Evolutionary conservation across 495 filamentous ascomycete genomes (phyloP), one percentile per base, ranked within the genome.

Genomic region (Podospora pseudocomata): DNA sequence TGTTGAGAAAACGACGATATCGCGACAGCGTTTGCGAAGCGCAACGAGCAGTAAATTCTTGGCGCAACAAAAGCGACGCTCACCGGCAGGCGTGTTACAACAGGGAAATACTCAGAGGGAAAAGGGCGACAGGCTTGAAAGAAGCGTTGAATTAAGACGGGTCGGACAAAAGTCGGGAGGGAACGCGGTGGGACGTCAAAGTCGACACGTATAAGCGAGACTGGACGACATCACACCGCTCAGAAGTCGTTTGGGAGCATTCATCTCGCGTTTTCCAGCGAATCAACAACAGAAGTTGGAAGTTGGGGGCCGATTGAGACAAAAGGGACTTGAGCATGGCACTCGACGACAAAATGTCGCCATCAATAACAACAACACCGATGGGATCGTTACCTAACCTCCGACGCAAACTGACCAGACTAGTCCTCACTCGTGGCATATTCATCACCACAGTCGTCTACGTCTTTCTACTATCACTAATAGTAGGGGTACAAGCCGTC

Each of bases 371-470:
- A 58, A 19, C 55, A 58, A 2, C n/a, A 58, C 4, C 18, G 18
- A 19, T 18, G 18, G 7, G 9, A 58, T 20, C 55, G 18, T 20
- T n/a, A 58, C 6, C 55, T 20, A 58, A 19, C 39, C 39, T 49
- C 39, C 5, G 39, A 13, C 39, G 39, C 9, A 13, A 13, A 49
- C 39, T 49, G 9, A 11, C 1, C 13, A 5, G 39, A 49, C 7
- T 49, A 3, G 39, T 49, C 39, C 39, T 49, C 3, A 13, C 7
- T 3, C 39, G 39, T 16, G 44, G 60, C 26, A 15, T 32, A 13
- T n/a, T 34, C 16, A 20, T 26, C 18, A 68, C 39, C 55, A 70
- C 58, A 60, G 59, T 63, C 9, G 63, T 70, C 7, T 18, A 39
- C 9, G n/a, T 49, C 49, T 34, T 63, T 15, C 63, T 60, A 32